Conservation (phyloP, 2,329 filamentous ascomycete species). For the Cladosporium sp. region DNA sequence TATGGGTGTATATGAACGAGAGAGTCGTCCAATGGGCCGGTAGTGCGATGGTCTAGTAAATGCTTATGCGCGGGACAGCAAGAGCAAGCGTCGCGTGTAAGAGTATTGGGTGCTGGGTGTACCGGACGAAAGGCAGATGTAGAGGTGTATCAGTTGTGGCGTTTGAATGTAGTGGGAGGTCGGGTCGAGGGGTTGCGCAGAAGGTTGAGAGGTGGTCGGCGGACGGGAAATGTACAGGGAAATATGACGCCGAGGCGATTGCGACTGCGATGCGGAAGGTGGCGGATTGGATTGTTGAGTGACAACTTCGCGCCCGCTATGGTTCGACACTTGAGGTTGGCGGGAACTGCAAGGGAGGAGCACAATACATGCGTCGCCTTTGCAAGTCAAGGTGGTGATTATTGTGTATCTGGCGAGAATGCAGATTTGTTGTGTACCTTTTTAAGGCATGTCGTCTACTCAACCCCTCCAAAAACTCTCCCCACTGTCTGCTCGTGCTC, state of each 20-base stretch:
- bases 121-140: conserved; percentile 1
- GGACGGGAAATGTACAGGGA: conserved; percentile 1
- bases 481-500: not conserved
- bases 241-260: conserved; percentile 17
- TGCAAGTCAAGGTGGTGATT: not conserved
- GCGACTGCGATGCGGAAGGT: conserved; percentile 7
- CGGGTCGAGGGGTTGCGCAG: not conserved
- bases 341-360: not conserved
- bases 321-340: not conserved
- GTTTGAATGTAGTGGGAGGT: not conserved
- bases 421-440: not conserved
- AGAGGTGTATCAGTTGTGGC: not conserved
- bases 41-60: not conserved
- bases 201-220: not conserved
- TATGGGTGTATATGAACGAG: conserved; percentile 1
- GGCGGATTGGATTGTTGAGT: conserved; percentile 7
- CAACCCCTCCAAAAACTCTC: conserved; percentile 2
- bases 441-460: not conserved
- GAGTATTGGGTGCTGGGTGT: not conserved
- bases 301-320: not conserved
- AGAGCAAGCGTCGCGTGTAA: not conserved
- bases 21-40: conserved; percentile 5
- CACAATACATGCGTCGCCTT: not conserved
- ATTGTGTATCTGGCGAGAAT: not conserved
- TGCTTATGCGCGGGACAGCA: not conserved